Evolutionary conservation across 208 protist genomes (phyloP), one percentile per base, ranked within the genome.

Genomic region (Wallacemonas sp.): DNA sequence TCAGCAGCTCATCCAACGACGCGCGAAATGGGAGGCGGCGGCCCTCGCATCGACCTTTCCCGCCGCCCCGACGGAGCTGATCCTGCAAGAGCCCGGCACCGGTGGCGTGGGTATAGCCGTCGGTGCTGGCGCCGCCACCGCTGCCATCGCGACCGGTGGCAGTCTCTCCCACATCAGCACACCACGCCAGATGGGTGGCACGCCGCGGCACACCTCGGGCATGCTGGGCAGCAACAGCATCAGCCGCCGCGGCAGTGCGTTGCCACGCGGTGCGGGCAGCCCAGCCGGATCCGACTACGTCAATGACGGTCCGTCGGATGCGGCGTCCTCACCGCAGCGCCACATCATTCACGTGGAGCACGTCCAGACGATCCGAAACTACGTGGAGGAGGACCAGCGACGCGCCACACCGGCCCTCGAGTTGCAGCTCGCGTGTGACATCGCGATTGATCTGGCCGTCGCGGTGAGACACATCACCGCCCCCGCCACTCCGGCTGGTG

Each of bases 351-450:
- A 78, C 2, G 64, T 93, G 14, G 70, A 79, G 38, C 87, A 93
- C 61, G 44, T 74, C 26, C 82, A 88, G 46, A 82, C 71, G 2
- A 46, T 77, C 0, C 84, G 82, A 26, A 80, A 90, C 77, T 81
- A 91, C 68, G 83, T 92, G 5, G 76, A 78, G 16, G 33, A 36
- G 1, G 26, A 36, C 0, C 68, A 90, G 2, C 33, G 54, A 12
- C 62, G 72, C 36, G 54, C 14, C 1, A 74, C 58, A 2, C 88
- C 88, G 24, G 52, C 62, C 0, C 87, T 87, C 65, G 80, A 92
- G 54, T 32, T 94, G 2, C 80, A 88, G 12, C 86, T 74, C 68
- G 57, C 49, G 0, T 88, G 80, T 60, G 80, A 26, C 27, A 81
- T 94, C 23, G 43, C 12, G 8, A 44, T 94, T n/a, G 70, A 88